Evolutionary conservation across 1,139 yeast species (phyloP).

Genomic region (Barnettozyma hawaiiensis): DNA sequence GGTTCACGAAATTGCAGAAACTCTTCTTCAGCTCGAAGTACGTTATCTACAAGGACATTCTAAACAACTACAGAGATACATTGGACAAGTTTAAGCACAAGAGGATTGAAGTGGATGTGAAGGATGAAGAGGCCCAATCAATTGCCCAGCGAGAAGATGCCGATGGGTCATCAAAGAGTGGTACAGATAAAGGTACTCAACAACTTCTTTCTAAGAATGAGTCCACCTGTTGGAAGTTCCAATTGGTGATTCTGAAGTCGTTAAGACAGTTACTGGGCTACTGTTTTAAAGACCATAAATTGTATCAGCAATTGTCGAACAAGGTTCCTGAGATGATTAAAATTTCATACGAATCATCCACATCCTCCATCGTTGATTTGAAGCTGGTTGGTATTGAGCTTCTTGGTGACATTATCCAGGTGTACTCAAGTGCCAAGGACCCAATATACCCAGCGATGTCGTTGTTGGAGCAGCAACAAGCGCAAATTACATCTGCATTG

Average conservation of each 20-base stretch:
- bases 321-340: conserved; percentile 69
- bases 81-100: conserved; percentile 22
- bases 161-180: conserved; percentile 15
- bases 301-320: conserved; percentile 40
- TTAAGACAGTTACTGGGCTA: conserved; percentile 45
- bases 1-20: conserved; percentile 36
- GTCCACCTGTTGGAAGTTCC: conserved; percentile 27
- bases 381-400: conserved; percentile 63
- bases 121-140: conserved; percentile 42
- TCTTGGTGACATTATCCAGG: conserved; percentile 52
- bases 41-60: conserved; percentile 26
- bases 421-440: conserved; percentile 51
- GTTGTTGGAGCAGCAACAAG: conserved; percentile 86
- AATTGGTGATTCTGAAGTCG: conserved; percentile 44
- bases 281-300: conserved; percentile 36
- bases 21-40: conserved; percentile 33
- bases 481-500: conserved; percentile 85
- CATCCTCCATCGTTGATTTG: conserved; percentile 58
- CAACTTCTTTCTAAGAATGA: conserved; percentile 19
- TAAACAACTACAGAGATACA: conserved; percentile 17
- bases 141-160: conserved; percentile 33
- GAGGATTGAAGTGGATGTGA: conserved; percentile 27
- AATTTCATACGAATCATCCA: conserved; percentile 79
- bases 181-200: conserved; percentile 14
- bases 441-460: conserved; percentile 70